phyloP scores from a whole-genome alignment of 345 rosid species.

The Citrus reticulata region DNA sequence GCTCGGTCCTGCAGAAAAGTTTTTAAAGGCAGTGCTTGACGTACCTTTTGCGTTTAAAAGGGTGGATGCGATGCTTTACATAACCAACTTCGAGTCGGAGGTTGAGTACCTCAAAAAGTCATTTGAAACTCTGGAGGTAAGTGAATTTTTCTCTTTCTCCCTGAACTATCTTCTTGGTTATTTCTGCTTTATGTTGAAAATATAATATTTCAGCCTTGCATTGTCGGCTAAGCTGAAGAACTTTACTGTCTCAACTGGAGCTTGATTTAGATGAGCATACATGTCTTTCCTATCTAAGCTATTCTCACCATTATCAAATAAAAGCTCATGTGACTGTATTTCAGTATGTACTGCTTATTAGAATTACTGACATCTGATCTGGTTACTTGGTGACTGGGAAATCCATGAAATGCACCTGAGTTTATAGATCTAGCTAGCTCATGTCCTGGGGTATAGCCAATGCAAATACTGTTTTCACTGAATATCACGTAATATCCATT shows the following conservation, averaged over 20 bases:
- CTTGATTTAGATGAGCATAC: background rate
- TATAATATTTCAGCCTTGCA: background rate
- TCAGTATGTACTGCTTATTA: background rate
- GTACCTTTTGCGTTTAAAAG: conserved; percentile 93
- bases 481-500: background rate
- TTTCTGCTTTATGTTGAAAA: background rate
- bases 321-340: background rate
- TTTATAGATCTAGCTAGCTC: background rate
- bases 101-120: conserved; percentile 80
- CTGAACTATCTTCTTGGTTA: background rate
- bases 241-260: background rate
- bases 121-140: conserved; percentile 91
- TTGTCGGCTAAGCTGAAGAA: background rate
- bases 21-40: conserved; percentile 80
- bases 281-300: background rate
- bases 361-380: background rate
- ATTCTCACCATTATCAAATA: background rate
- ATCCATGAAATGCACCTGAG: background rate
- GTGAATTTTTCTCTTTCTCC: background rate
- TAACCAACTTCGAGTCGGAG: conserved; percentile 87
- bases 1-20: conserved; percentile 91
- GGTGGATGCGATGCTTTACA: conserved; percentile 81
- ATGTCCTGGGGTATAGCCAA: background rate
- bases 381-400: background rate
- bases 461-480: background rate